Conservation (phyloP, 805 yeast genomes). For the Wickerhamomyces xylosicus region DNA sequence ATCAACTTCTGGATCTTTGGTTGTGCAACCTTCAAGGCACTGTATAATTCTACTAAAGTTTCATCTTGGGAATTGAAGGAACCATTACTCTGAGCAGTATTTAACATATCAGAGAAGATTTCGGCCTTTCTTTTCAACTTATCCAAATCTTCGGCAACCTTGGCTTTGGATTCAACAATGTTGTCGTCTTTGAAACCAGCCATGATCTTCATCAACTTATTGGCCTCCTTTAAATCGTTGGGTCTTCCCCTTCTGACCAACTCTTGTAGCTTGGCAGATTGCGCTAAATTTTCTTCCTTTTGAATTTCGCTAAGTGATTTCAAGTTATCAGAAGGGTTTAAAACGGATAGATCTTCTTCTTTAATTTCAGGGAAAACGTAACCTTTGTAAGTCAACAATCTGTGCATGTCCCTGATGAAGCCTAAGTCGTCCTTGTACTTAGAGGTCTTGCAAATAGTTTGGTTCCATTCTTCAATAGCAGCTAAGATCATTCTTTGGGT, state of each 20-base stretch:
- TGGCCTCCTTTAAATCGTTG: slow-evolving; percentile 90
- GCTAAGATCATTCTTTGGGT: slow-evolving; percentile 80
- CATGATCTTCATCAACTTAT: slow-evolving; percentile 94
- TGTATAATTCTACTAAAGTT: slow-evolving; percentile 68
- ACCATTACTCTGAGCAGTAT: slow-evolving; percentile 33
- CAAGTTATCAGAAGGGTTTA: slow-evolving; percentile 80
- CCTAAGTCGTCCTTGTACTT: slow-evolving; percentile 87
- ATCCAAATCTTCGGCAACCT: slow-evolving; percentile 75
- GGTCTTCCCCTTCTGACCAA: slow-evolving; percentile 93
- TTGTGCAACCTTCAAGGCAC: slow-evolving; percentile 71
- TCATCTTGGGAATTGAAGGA: slow-evolving; percentile 38
- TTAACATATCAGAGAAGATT: slow-evolving; percentile 78
- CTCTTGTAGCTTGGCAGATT: slow-evolving; percentile 91
- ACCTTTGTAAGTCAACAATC: slow-evolving; percentile 81
- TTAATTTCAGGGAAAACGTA: slow-evolving; percentile 88
- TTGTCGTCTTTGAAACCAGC: slow-evolving; percentile 92
- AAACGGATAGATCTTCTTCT: slow-evolving; percentile 84
- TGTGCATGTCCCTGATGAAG: slow-evolving; percentile 91
- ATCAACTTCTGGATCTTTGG: slow-evolving; percentile 81
- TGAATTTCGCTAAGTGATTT: slow-evolving; percentile 86
- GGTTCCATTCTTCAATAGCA: slow-evolving; percentile 95
- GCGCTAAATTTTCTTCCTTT: slow-evolving; percentile 86
- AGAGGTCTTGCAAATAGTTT: slow-evolving; percentile 84
- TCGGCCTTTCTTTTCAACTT: slow-evolving; percentile 80
- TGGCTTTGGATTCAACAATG: slow-evolving; percentile 50